These are phyloP conservation scores for Fusarium sp. DNA, from an alignment of 2,329 filamentous ascomycete genomes.

Conservation along the genomic window DNA sequence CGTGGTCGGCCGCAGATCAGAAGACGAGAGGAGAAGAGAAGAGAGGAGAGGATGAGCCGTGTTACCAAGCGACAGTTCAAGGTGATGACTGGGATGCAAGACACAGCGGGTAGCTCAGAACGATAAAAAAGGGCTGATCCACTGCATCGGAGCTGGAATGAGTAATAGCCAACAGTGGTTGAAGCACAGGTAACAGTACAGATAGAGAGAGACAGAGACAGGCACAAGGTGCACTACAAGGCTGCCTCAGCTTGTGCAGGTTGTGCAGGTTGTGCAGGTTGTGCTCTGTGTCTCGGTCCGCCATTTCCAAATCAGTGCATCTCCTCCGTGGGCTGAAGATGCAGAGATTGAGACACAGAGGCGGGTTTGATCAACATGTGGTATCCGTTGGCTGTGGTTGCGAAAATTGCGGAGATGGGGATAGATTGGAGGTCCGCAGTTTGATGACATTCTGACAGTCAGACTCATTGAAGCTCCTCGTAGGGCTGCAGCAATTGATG, in stretches of 20 bases:
- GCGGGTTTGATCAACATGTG: neutral
- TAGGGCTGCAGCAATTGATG: slow-evolving; percentile 44
- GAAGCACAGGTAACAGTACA: neutral
- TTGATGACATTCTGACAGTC: neutral
- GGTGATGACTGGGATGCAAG: slow-evolving; percentile 35
- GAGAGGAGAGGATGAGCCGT: slow-evolving; percentile 1
- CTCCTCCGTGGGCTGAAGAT: slow-evolving; percentile 33
- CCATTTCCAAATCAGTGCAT: slow-evolving; percentile 39
- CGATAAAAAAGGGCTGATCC: slow-evolving; percentile 22
- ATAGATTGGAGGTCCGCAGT: slow-evolving; percentile 10
- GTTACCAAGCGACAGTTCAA: slow-evolving; percentile 22
- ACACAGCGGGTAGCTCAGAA: slow-evolving; percentile 25
- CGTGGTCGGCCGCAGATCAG: neutral
- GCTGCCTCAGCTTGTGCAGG: neutral
- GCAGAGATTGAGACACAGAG: slow-evolving; percentile 9
- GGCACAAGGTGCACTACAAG: slow-evolving; percentile 17
- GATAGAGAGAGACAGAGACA: neutral
- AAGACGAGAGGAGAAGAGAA: neutral
- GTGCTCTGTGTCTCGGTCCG: slow-evolving; percentile 23
- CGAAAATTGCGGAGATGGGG: slow-evolving; percentile 12
- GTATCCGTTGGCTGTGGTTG: slow-evolving; percentile 17
- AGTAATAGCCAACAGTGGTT: slow-evolving; percentile 1
- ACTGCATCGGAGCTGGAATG: slow-evolving; percentile 37
- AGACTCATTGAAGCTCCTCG: slow-evolving; percentile 5
- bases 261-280: neutral